These are phyloP conservation scores for Talaromyces albobiverticillius DNA, from an alignment of 2,329 filamentous ascomycete species.

Conservation along the genomic window DNA sequence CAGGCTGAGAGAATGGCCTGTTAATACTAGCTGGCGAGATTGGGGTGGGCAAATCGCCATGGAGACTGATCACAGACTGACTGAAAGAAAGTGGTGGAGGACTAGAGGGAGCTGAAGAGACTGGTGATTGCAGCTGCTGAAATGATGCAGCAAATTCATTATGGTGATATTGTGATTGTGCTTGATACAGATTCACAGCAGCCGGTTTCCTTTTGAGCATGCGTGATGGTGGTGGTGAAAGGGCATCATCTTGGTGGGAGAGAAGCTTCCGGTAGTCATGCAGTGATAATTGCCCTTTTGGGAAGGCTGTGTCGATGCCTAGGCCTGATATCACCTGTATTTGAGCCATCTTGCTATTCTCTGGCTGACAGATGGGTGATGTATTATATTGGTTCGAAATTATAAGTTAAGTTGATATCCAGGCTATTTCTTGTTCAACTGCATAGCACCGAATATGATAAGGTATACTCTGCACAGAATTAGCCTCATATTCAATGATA, in stretches of 20 bases:
- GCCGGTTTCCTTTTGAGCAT: constrained; percentile 33
- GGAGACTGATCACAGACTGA: constrained; percentile 25
- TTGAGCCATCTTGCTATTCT: constrained; percentile 7
- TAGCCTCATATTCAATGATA: neutral
- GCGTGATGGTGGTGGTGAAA: constrained; percentile 21
- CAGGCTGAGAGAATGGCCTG: constrained; percentile 4
- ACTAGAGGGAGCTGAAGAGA: constrained; percentile 31
- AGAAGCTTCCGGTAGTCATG: constrained; percentile 37
- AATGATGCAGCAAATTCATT: too few relatives aligned
- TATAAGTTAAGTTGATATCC: too few relatives aligned
- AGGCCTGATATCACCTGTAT: neutral
- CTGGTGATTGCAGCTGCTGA: constrained; percentile 18
- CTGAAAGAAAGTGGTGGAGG: constrained; percentile 37
- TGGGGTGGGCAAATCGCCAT: constrained; percentile 17
- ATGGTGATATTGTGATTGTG: constrained; percentile 13
- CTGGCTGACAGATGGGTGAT: too few relatives aligned
- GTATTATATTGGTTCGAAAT: too few relatives aligned
- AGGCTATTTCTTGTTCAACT: neutral
- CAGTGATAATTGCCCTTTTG: constrained; percentile 27
- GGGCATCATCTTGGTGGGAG: constrained; percentile 25
- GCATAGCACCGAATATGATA: neutral
- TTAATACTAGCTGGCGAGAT: constrained; percentile 8
- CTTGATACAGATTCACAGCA: constrained; percentile 29
- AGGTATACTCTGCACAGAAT: neutral
- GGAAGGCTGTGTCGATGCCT: constrained; percentile 16